These are phyloP conservation scores for Nymphaea thermarum DNA, from an alignment of 164 flowering plant genomes.

Conservation along the genomic window DNA sequence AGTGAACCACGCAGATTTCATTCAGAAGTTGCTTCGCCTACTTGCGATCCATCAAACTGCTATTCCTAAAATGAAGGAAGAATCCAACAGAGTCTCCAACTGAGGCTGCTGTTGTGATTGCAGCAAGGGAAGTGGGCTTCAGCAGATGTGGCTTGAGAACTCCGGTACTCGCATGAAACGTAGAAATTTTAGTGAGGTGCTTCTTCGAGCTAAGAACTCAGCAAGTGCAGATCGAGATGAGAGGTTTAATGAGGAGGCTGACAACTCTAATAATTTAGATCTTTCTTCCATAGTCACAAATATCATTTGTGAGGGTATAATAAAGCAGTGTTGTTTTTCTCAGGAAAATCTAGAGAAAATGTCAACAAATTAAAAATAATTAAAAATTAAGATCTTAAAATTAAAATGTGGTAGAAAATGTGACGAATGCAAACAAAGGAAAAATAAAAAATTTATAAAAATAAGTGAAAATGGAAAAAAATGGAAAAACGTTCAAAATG, in stretches of 20 bases:
- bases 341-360: too few relatives aligned
- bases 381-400: too few relatives aligned
- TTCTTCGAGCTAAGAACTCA: constrained; percentile 61
- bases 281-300: too few relatives aligned
- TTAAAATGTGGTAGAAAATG: too few relatives aligned
- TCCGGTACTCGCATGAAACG: constrained; percentile 76
- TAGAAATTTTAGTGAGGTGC: constrained; percentile 33
- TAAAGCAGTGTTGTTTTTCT: too few relatives aligned
- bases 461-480: too few relatives aligned
- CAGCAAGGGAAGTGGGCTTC: constrained; percentile 89
- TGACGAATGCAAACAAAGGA: constrained; percentile 25
- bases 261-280: constrained; percentile 4
- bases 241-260: constrained; percentile 57
- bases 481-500: constrained; percentile 49
- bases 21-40: constrained; percentile 61
- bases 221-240: constrained; percentile 61
- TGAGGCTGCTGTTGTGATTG: constrained; percentile 97
- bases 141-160: constrained; percentile 97
- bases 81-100: constrained; percentile 84
- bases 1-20: constrained; percentile 49
- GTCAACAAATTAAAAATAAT: too few relatives aligned
- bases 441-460: too few relatives aligned
- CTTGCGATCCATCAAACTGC: constrained; percentile 85
- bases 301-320: too few relatives aligned
- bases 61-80: constrained; percentile 74